Conservation (phyloP, 257 asterid genomes). For the Gardenia jasminoides region DNA sequence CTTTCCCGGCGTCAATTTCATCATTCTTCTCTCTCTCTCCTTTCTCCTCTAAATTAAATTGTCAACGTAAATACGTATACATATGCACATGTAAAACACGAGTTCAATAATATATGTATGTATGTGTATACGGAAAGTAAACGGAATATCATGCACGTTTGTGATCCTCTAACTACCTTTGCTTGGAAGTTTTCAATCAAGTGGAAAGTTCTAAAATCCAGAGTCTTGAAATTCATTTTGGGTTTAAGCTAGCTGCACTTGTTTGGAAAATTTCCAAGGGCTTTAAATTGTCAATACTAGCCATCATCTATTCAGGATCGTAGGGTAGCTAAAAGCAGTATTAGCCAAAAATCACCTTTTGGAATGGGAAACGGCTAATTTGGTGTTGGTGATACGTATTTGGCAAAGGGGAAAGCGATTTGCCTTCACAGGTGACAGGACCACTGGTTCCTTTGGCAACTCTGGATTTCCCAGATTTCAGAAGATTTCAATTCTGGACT, state of each 20-base stretch:
- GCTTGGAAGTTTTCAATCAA: not conserved
- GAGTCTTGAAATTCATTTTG: not conserved
- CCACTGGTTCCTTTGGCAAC: not conserved
- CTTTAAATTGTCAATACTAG: not conserved
- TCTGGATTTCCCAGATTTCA: not conserved
- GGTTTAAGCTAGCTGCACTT: not conserved
- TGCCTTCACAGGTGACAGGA: not conserved
- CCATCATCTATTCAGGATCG: not conserved
- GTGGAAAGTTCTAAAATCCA: not conserved
- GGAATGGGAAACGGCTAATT: not conserved
- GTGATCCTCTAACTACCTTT: not conserved
- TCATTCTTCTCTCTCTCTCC: not conserved
- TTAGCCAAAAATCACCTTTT: conserved; percentile 9
- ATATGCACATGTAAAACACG: conserved; percentile 22
- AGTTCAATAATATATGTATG: not conserved
- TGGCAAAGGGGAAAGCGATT: conserved; percentile 4
- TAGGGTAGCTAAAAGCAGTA: conserved; percentile 3
- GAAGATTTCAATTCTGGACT: not conserved
- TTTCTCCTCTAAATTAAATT: not conserved
- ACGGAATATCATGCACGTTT: not conserved
- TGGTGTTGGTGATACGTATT: not conserved
- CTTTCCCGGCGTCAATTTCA: conserved; percentile 12
- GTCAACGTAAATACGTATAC: not conserved
- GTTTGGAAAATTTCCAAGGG: not conserved
- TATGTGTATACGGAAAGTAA: not conserved